Evolutionary conservation across 2,329 filamentous ascomycete genomes (phyloP).

Genomic region (Fusarium incarnatum): DNA sequence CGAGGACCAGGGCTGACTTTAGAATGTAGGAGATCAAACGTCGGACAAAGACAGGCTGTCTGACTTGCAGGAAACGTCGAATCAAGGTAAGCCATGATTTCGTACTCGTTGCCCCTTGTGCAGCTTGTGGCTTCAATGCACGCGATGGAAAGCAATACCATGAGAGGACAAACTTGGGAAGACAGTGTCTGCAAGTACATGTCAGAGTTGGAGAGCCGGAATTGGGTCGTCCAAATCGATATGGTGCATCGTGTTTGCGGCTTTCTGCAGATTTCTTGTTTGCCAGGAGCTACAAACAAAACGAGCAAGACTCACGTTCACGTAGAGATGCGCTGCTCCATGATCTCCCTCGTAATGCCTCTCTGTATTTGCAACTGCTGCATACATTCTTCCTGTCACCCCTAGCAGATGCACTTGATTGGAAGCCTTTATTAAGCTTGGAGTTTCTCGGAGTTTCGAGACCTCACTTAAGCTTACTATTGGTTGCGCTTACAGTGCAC

Average conservation of each 20-base stretch:
- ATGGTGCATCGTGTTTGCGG: conserved; percentile 37
- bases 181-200: conserved; percentile 26
- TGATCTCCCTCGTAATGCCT: conserved; percentile 37
- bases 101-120: conserved; percentile 31
- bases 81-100: conserved; percentile 66
- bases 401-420: neutral
- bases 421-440: conserved; percentile 2
- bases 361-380: conserved; percentile 21
- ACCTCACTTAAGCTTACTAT: conserved; percentile 33
- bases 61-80: conserved; percentile 70
- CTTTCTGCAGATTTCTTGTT: conserved; percentile 34
- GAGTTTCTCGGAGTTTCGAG: conserved; percentile 15
- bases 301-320: conserved; percentile 36
- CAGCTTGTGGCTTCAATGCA: conserved; percentile 15
- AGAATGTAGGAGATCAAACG: conserved; percentile 68
- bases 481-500: conserved; percentile 27
- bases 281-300: conserved; percentile 34
- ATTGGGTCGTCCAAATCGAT: conserved; percentile 24
- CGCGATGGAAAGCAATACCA: conserved; percentile 19
- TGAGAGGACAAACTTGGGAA: conserved; percentile 23
- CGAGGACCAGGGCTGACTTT: conserved; percentile 30
- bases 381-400: conserved; percentile 1
- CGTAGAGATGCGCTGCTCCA: conserved; percentile 40
- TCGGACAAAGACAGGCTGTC: conserved; percentile 71
- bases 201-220: conserved; percentile 21